phyloP scores from a whole-genome alignment of 73 alveolate species.

The Paraurostyla sp. region DNA sequence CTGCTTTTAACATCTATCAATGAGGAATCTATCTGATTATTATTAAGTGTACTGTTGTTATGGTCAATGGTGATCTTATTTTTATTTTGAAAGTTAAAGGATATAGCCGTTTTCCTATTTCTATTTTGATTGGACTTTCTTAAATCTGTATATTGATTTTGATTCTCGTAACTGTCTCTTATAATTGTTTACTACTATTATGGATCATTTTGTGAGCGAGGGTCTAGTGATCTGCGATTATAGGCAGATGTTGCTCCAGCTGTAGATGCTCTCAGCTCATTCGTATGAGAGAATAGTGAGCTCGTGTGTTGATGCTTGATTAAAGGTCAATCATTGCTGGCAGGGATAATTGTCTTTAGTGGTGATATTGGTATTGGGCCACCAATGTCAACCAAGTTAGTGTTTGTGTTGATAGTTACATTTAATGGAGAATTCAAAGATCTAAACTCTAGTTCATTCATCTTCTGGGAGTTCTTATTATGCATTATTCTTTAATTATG shows the following conservation, averaged over 20 bases:
- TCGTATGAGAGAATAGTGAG: background rate
- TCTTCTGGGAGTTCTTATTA: background rate
- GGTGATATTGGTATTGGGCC: too few relatives aligned
- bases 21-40: too few relatives aligned
- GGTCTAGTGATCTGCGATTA: background rate
- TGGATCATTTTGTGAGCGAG: background rate
- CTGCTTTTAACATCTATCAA: too few relatives aligned
- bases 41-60: too few relatives aligned
- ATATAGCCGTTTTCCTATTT: background rate
- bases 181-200: background rate
- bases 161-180: too few relatives aligned
- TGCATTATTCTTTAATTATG: background rate
- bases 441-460: background rate
- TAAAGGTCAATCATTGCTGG: background rate
- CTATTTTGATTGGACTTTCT: background rate
- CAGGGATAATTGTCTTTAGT: background rate
- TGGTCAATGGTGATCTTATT: too few relatives aligned
- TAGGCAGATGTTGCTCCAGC: background rate
- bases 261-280: background rate
- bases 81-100: background rate
- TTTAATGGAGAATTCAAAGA: background rate
- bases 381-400: too few relatives aligned
- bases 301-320: background rate
- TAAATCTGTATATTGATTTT: background rate
- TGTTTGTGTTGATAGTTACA: too few relatives aligned